These are phyloP conservation scores for Herpetomonas samuelpessoai DNA, from an alignment of 208 protist species.

Conservation along the genomic window DNA sequence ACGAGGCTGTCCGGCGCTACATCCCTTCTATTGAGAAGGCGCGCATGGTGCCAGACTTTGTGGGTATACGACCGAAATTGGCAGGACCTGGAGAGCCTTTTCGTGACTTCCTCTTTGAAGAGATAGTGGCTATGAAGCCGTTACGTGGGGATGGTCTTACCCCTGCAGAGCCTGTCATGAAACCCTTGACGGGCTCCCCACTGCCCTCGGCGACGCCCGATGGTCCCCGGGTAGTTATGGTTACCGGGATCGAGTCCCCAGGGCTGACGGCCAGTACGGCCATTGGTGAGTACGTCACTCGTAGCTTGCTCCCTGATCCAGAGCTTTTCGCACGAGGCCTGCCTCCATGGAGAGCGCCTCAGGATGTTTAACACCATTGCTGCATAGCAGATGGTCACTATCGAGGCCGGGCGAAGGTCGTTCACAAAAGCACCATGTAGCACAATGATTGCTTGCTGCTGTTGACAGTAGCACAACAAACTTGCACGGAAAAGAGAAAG, in stretches of 20 bases:
- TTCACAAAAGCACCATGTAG: too few relatives aligned
- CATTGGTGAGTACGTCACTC: slow-evolving; percentile 32
- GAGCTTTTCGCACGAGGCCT: slow-evolving; percentile 1
- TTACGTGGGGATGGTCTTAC: neutral
- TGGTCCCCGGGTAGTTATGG: slow-evolving; percentile 16
- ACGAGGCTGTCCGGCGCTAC: slow-evolving; percentile 23
- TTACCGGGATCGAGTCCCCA: slow-evolving; percentile 44
- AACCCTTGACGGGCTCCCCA: neutral
- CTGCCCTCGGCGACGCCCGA: too few relatives aligned
- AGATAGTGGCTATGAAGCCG: slow-evolving; percentile 9
- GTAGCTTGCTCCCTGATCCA: slow-evolving; percentile 12
- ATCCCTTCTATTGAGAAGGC: slow-evolving; percentile 23
- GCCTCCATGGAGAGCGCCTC: slow-evolving; percentile 24
- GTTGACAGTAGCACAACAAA: too few relatives aligned
- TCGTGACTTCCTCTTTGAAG: slow-evolving; percentile 41
- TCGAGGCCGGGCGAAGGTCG: too few relatives aligned
- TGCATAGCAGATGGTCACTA: too few relatives aligned
- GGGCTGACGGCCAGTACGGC: slow-evolving; percentile 35
- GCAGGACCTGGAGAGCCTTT: slow-evolving; percentile 22
- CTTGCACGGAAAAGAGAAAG: too few relatives aligned
- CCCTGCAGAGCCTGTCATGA: slow-evolving; percentile 4
- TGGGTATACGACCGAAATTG: slow-evolving; percentile 38
- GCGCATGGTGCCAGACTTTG: slow-evolving; percentile 26
- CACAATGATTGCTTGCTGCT: too few relatives aligned
- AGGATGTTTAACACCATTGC: too few relatives aligned